Conservation (phyloP, 768 basidiomycete species). For the Hygrophorus russula region DNA sequence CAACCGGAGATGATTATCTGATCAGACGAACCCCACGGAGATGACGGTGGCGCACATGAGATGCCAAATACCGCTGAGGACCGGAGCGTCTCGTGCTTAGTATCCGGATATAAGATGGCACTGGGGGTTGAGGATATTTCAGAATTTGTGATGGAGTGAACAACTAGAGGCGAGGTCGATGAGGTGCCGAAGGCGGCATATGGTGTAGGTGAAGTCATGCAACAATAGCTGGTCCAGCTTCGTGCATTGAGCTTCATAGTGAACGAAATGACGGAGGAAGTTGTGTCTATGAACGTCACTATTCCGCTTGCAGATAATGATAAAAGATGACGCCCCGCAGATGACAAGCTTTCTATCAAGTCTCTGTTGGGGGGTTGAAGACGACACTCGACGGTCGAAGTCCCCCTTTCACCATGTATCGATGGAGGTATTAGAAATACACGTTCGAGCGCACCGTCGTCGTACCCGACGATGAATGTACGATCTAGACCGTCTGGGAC, state of each 20-base stretch:
- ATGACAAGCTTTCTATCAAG: slow-evolving; percentile 45
- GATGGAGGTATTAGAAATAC: slow-evolving; percentile 18
- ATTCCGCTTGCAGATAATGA: slow-evolving; percentile 48
- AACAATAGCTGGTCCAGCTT: slow-evolving; percentile 57
- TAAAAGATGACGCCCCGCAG: slow-evolving; percentile 32
- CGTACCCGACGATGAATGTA: slow-evolving; percentile 45
- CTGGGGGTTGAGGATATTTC: slow-evolving; percentile 36
- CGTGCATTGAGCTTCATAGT: slow-evolving; percentile 36
- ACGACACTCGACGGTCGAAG: slow-evolving; percentile 12
- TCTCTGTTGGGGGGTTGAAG: slow-evolving; percentile 27
- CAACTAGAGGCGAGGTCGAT: slow-evolving; percentile 43
- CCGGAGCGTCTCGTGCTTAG: slow-evolving; percentile 11
- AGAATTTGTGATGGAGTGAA: slow-evolving; percentile 41
- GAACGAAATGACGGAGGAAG: slow-evolving; percentile 11
- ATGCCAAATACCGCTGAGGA: slow-evolving; percentile 66
- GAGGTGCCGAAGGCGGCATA: slow-evolving; percentile 63
- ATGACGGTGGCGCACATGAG: slow-evolving; percentile 43
- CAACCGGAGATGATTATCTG: slow-evolving; percentile 70
- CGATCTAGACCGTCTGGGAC: slow-evolving; percentile 31
- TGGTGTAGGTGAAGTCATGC: slow-evolving; percentile 34
- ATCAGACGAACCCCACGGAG: slow-evolving; percentile 61
- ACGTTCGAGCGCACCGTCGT: slow-evolving; percentile 45
- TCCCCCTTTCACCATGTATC: slow-evolving; percentile 5
- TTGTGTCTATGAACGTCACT: slow-evolving; percentile 23
- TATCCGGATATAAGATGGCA: slow-evolving; percentile 32